These are phyloP conservation scores for Lumnitzera racemosa DNA, from an alignment of 345 rosid species.

Conservation along the genomic window DNA sequence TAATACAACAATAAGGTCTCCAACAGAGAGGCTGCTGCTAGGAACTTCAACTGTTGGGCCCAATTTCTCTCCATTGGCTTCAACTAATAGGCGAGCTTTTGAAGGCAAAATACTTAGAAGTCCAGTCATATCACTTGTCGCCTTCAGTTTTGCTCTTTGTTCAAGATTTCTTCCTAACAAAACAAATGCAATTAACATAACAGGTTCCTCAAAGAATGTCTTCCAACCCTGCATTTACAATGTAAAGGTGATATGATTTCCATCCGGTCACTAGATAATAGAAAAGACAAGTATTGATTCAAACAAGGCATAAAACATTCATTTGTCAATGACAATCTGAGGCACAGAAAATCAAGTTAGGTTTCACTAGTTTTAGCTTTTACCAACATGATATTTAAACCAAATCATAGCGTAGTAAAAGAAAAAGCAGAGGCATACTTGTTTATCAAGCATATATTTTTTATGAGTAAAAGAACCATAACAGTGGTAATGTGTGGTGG, in stretches of 20 bases:
- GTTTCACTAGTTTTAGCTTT: too few relatives aligned
- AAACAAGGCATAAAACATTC: too few relatives aligned
- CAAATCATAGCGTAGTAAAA: too few relatives aligned
- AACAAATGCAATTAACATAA: constrained; percentile 91
- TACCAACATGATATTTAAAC: too few relatives aligned
- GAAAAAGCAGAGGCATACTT: too few relatives aligned
- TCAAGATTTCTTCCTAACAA: constrained; percentile 96
- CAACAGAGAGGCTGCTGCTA: constrained; percentile 71
- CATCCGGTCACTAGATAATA: background rate
- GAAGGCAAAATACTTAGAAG: constrained; percentile 82
- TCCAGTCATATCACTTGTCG: constrained; percentile 96
- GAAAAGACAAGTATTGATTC: too few relatives aligned
- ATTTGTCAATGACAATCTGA: too few relatives aligned
- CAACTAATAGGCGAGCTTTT: constrained; percentile 85
- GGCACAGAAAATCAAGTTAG: too few relatives aligned
- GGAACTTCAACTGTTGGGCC: constrained; percentile 76
- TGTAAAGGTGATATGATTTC: constrained; percentile 6
- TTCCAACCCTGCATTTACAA: constrained; percentile 79
- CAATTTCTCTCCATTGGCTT: constrained; percentile 28
- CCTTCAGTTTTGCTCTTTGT: constrained; percentile 96
- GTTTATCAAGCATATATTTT: too few relatives aligned
- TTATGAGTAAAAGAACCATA: too few relatives aligned
- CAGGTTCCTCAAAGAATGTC: constrained; percentile 92
- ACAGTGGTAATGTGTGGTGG: too few relatives aligned
- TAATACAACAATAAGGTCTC: constrained; percentile 74